phyloP scores from a whole-genome alignment of 2,329 filamentous ascomycete species.

The Penicillium sumatraense region DNA sequence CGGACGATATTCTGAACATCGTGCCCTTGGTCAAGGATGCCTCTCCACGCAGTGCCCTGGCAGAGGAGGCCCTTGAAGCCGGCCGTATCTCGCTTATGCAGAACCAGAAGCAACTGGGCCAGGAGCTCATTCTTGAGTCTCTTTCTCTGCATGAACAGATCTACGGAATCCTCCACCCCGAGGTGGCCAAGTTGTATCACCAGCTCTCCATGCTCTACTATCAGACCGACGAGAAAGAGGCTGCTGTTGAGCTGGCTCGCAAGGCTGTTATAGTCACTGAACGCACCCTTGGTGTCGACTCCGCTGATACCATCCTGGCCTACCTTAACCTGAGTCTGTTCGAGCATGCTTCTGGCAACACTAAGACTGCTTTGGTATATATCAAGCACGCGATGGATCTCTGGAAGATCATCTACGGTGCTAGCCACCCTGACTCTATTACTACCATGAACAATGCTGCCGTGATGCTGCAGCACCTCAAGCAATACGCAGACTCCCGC shows the following conservation, averaged over 20 bases:
- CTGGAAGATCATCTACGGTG: constrained; percentile 96
- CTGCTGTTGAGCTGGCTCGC: constrained; percentile 89
- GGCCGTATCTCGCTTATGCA: constrained; percentile 96
- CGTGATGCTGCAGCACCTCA: constrained; percentile 95
- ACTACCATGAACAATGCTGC: constrained; percentile 98
- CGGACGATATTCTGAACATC: constrained; percentile 88
- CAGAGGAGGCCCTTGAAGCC: constrained; percentile 94
- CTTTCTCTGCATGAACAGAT: constrained; percentile 97
- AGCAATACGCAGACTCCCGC: constrained; percentile 91
- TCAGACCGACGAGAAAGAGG: constrained; percentile 95
- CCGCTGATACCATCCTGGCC: constrained; percentile 88
- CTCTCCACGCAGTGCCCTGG: constrained; percentile 83
- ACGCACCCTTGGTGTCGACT: constrained; percentile 90
- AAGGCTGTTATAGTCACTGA: constrained; percentile 97
- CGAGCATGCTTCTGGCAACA: constrained; percentile 89
- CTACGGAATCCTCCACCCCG: constrained; percentile 94
- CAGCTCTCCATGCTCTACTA: constrained; percentile 95
- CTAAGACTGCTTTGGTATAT: constrained; percentile 82
- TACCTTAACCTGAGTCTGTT: constrained; percentile 96
- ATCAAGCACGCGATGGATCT: constrained; percentile 90
- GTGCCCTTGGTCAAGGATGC: constrained; percentile 97
- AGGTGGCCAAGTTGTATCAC: constrained; percentile 94
- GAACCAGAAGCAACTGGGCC: constrained; percentile 91
- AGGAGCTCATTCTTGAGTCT: constrained; percentile 94
- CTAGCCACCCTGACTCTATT: constrained; percentile 93